Conservation (phyloP, 108 stramenopile species). For the Nitzschia inconspicua region DNA sequence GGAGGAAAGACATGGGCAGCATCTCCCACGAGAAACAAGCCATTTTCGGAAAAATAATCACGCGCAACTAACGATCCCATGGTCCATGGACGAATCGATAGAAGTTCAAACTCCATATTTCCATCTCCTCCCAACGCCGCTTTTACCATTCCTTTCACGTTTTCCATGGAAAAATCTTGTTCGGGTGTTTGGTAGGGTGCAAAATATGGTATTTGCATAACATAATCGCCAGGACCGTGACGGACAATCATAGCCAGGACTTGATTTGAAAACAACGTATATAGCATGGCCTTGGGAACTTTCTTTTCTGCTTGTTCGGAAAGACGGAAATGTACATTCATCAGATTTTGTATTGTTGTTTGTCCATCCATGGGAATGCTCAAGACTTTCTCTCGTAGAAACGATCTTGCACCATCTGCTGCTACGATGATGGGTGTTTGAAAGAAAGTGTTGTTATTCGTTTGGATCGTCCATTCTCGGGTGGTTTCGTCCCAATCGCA, state of each 20-base stretch:
- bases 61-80: constrained; percentile 85
- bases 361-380: constrained; percentile 54
- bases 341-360: constrained; percentile 61
- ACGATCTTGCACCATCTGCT: constrained; percentile 85
- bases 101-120: constrained; percentile 41
- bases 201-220: constrained; percentile 93
- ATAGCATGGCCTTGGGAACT: constrained; percentile 83
- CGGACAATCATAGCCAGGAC: constrained; percentile 89
- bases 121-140: constrained; percentile 42
- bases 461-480: constrained; percentile 28
- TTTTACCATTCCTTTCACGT: constrained; percentile 52
- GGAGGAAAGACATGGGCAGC: constrained; percentile 96
- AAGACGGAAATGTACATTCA: constrained; percentile 84
- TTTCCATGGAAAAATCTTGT: constrained; percentile 43
- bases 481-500: constrained; percentile 3
- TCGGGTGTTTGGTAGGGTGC: constrained; percentile 84
- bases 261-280: constrained; percentile 82
- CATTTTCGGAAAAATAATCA: constrained; percentile 36
- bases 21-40: constrained; percentile 81
- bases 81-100: constrained; percentile 85
- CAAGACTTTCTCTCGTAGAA: constrained; percentile 36
- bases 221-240: constrained; percentile 87
- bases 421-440: constrained; percentile 52
- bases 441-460: constrained; percentile 17
- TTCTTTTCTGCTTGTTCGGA: constrained; percentile 11